These are phyloP conservation scores for Lachnellula suecica DNA, from an alignment of 2,329 filamentous ascomycete species.

Conservation along the genomic window DNA sequence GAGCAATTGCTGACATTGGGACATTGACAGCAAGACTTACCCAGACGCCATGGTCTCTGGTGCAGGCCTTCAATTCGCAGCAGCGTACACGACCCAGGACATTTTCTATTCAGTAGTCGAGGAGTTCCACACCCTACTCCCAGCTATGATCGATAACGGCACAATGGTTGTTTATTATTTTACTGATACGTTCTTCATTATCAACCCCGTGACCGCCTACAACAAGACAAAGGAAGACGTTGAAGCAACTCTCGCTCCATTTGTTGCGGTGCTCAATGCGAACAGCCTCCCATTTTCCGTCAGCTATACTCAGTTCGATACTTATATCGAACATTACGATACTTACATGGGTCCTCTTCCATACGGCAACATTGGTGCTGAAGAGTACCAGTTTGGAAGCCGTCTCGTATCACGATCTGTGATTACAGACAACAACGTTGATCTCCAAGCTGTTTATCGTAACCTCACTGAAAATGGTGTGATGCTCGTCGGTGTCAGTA, in stretches of 20 bases:
- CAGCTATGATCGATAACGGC: constrained; percentile 48
- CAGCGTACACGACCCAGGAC: constrained; percentile 34
- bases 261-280: constrained; percentile 39
- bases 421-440: constrained; percentile 28
- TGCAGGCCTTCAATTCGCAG: constrained; percentile 43
- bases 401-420: constrained; percentile 41
- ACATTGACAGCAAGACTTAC: constrained; percentile 50
- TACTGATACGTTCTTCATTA: constrained; percentile 45
- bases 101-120: constrained; percentile 49
- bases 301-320: constrained; percentile 19
- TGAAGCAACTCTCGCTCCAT: constrained; percentile 44
- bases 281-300: constrained; percentile 35
- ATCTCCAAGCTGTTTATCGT: constrained; percentile 25
- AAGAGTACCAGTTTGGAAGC: constrained; percentile 39
- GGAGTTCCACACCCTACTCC: constrained; percentile 44
- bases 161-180: constrained; percentile 49
- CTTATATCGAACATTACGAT: constrained; percentile 32
- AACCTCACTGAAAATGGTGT: constrained; percentile 35
- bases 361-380: constrained; percentile 25
- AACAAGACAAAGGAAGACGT: constrained; percentile 44
- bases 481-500: constrained; percentile 33
- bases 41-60: constrained; percentile 42
- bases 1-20: too few relatives aligned
- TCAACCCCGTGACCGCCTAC: constrained; percentile 47
- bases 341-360: constrained; percentile 32